A percentile compares a stretch with the other conserved stretches of the same genome.
Evolutionary conservation across 176 grass and related monocot genomes (phyloP).

Genomic region (Areca catechu): DNA sequence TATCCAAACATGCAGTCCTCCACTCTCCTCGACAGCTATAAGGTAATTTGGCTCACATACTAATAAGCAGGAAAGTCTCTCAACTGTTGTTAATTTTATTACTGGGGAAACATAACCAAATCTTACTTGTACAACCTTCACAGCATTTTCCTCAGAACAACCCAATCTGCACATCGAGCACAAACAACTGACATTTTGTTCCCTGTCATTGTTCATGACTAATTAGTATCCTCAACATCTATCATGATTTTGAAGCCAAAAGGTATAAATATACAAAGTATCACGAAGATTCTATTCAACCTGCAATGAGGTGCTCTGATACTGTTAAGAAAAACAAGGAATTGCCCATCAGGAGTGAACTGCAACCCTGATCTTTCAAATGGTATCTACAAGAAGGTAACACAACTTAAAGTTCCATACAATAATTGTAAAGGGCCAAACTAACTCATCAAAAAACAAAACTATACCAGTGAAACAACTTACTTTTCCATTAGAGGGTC

Average conservation of each 20-base stretch:
- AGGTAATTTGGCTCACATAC: conserved; percentile 73
- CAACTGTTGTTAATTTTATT: conserved; percentile 50
- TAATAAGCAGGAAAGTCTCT: conserved; percentile 50
- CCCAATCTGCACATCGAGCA: conserved; percentile 53
- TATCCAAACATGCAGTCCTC: conserved; percentile 72
- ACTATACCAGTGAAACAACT: conserved; percentile 12
- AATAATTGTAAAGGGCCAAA: conserved; percentile 1
- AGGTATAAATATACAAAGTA: background rate
- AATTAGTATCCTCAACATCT: conserved; percentile 13
- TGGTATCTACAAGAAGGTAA: conserved; percentile 35
- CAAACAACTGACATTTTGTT: conserved; percentile 38
- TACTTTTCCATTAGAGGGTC: conserved; percentile 46
- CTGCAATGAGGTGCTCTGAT: conserved; percentile 74
- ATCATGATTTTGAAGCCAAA: background rate
- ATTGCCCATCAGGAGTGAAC: conserved; percentile 53
- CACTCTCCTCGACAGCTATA: conserved; percentile 44
- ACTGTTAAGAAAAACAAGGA: conserved; percentile 50
- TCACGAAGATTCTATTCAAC: conserved; percentile 22
- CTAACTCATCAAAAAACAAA: conserved; percentile 6
- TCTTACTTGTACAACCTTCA: conserved; percentile 59
- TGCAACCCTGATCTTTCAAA: conserved; percentile 59
- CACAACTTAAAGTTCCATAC: background rate
- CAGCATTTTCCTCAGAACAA: conserved; percentile 40
- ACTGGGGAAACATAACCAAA: conserved; percentile 59
- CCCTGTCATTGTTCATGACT: conserved; percentile 38